Conservation (phyloP, 2,329 filamentous ascomycete species). For the Sarocladiaceae sp. region DNA sequence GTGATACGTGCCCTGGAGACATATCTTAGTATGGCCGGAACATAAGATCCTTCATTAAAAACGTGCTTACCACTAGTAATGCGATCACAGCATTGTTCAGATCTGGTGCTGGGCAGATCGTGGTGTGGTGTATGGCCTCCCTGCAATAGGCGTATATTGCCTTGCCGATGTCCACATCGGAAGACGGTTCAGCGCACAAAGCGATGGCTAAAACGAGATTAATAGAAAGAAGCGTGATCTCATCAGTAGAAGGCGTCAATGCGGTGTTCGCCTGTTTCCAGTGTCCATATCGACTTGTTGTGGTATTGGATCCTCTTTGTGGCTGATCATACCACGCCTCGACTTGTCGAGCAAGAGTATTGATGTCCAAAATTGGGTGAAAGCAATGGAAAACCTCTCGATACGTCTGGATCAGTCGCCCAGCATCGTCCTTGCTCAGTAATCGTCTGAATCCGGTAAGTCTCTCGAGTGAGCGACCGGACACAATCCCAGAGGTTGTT, state of each 20-base stretch:
- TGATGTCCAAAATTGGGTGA: slow-evolving; percentile 7
- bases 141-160: slow-evolving; percentile 7
- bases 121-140: slow-evolving; percentile 9
- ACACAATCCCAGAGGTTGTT: background rate
- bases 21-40: background rate
- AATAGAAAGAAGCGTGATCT: slow-evolving; percentile 13
- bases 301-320: background rate
- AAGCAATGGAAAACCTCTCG: background rate
- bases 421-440: background rate
- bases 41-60: too few species aligned
- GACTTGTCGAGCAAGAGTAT: background rate
- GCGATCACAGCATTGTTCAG: slow-evolving; percentile 10
- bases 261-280: background rate
- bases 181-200: slow-evolving; percentile 11
- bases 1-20: slow-evolving; percentile 16
- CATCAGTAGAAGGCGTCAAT: background rate
- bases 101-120: slow-evolving; percentile 7
- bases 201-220: slow-evolving; percentile 13
- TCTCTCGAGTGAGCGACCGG: background rate
- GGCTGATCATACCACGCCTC: slow-evolving; percentile 1
- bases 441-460: background rate
- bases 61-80: slow-evolving; percentile 6
- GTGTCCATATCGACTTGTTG: background rate
- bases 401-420: background rate
- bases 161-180: background rate